phyloP scores from a whole-genome alignment of 2,329 filamentous ascomycete genomes.

The Fusarium ramigenum region DNA sequence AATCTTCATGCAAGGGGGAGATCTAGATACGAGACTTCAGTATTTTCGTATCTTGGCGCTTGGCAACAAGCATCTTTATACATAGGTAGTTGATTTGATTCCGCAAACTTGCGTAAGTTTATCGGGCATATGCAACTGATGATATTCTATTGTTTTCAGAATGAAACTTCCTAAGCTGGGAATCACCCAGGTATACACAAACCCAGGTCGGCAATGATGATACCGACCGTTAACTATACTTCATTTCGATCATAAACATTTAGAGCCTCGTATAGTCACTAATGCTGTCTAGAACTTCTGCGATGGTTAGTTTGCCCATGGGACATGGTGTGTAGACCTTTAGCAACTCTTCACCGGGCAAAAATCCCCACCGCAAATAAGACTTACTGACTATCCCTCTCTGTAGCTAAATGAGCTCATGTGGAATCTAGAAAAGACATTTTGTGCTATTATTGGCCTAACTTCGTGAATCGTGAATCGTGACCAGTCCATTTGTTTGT shows the following conservation, averaged over 20 bases:
- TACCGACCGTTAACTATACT: not conserved
- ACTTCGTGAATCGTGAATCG: not conserved
- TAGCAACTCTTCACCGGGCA: not conserved
- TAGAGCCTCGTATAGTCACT: not conserved
- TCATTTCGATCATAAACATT: too few relatives aligned
- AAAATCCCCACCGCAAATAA: not conserved
- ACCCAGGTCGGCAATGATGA: not conserved
- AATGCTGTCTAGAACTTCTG: not conserved
- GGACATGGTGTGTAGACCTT: not conserved
- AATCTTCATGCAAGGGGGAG: conserved; percentile 17
- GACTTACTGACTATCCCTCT: not conserved
- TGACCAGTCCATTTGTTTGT: not conserved
- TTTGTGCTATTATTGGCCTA: not conserved
- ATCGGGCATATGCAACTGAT: not conserved
- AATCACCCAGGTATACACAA: not conserved
- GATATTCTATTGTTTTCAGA: not conserved
- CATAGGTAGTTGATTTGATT: not conserved
- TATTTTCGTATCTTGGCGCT: not conserved
- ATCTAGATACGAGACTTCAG: not conserved
- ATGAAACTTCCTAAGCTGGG: not conserved
- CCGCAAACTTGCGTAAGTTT: not conserved
- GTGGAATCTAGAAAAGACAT: not conserved
- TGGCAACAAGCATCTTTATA: not conserved
- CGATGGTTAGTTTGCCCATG: not conserved
- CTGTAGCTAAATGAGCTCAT: not conserved